Conservation (phyloP, 2,329 filamentous ascomycete species). For the Neurospora sp. region DNA sequence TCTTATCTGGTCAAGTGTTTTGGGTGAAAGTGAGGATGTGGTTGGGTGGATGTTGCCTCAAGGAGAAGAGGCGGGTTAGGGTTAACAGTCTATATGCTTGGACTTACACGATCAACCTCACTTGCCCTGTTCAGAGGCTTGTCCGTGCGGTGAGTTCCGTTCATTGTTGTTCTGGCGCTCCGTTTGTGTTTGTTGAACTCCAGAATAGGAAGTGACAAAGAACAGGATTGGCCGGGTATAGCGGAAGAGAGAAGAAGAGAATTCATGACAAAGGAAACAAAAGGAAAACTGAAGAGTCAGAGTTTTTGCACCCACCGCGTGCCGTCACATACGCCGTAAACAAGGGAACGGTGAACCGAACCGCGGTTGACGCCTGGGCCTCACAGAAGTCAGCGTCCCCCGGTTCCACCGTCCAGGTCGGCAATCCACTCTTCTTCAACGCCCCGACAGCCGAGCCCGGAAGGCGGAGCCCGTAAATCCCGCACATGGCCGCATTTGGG, state of each 20-base stretch:
- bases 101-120: constrained; percentile 23
- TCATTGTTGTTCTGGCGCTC: constrained; percentile 8
- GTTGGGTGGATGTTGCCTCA: neutral
- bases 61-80: neutral
- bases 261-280: neutral
- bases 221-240: neutral
- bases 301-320: neutral
- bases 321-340: neutral
- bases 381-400: neutral
- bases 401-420: neutral
- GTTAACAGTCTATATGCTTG: neutral
- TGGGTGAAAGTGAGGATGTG: neutral
- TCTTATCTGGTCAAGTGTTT: neutral
- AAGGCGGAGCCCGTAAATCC: constrained; percentile 5
- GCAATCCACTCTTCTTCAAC: neutral
- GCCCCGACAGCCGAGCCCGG: constrained; percentile 1
- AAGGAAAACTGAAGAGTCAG: neutral
- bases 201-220: neutral
- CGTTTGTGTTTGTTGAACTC: neutral
- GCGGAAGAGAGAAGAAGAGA: neutral
- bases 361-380: neutral
- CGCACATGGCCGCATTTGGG: constrained; percentile 1
- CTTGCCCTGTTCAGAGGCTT: constrained; percentile 18
- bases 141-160: constrained; percentile 6
- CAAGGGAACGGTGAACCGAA: neutral